phyloP scores from a whole-genome alignment of 768 basidiomycete genomes.

The Vararia minispora region DNA sequence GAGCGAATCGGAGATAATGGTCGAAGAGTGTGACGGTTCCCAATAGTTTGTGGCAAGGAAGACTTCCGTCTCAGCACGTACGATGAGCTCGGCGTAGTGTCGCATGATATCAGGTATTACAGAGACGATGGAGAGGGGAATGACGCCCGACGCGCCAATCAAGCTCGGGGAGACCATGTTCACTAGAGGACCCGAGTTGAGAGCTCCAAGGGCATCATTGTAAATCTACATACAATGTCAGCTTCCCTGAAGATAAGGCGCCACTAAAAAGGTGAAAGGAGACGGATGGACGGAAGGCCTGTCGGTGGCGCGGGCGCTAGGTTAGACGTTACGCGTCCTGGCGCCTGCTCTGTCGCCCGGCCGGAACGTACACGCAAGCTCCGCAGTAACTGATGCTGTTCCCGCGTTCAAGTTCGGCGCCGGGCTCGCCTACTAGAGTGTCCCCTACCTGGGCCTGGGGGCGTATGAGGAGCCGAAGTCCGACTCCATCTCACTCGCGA shows the following conservation, averaged over 20 bases:
- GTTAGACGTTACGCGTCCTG: too few species aligned
- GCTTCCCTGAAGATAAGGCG: neutral
- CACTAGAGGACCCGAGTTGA: conserved; percentile 42
- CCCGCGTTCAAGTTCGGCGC: too few species aligned
- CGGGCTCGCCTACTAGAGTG: too few species aligned
- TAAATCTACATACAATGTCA: conserved; percentile 39
- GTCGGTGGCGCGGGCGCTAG: too few species aligned
- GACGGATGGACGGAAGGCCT: too few species aligned
- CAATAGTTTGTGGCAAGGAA: conserved; percentile 60
- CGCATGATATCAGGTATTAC: conserved; percentile 65
- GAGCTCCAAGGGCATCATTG: conserved; percentile 43
- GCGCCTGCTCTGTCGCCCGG: too few species aligned
- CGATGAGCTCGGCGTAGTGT: conserved; percentile 54
- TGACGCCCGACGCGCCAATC: conserved; percentile 50
- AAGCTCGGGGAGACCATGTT: conserved; percentile 52
- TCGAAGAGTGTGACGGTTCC: conserved; percentile 41
- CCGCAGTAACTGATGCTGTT: too few species aligned
- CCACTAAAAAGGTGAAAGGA: neutral
- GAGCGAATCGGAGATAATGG: conserved; percentile 33
- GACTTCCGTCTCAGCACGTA: conserved; percentile 50
- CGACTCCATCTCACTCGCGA: too few species aligned
- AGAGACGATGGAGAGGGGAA: conserved; percentile 52
- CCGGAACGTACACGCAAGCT: too few species aligned
- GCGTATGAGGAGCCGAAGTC: too few species aligned
- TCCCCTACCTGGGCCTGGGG: too few species aligned